These are phyloP conservation scores for Naganishia kalamii DNA, from an alignment of 768 basidiomycete genomes.

Conservation along the genomic window DNA sequence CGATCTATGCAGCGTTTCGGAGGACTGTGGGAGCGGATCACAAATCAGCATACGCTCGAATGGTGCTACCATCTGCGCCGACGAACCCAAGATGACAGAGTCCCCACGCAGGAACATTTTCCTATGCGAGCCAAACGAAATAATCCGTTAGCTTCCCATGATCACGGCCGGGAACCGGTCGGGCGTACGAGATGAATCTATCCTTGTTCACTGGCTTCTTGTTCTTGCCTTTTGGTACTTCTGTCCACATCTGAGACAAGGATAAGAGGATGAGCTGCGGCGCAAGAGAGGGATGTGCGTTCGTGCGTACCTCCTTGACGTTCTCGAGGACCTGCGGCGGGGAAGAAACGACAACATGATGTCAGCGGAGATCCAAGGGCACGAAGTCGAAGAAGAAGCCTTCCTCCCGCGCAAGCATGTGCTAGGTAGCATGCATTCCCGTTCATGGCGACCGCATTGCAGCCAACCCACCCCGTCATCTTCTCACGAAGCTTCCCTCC, in stretches of 20 bases:
- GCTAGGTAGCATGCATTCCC: too few species aligned
- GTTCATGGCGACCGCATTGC: too few species aligned
- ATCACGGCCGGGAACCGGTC: background rate
- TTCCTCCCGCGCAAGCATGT: too few species aligned
- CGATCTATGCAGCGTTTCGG: constrained; percentile 13
- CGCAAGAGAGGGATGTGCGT: background rate
- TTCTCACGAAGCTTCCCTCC: too few species aligned
- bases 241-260: constrained; percentile 87
- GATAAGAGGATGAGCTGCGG: background rate
- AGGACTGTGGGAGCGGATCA: constrained; percentile 5
- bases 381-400: background rate
- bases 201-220: constrained; percentile 99
- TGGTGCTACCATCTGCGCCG: background rate
- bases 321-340: constrained; percentile 31
- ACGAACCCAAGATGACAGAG: constrained; percentile 86
- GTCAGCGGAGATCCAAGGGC: background rate
- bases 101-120: constrained; percentile 98
- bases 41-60: background rate
- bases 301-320: constrained; percentile 31
- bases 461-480: too few species aligned
- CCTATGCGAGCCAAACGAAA: constrained; percentile 48
- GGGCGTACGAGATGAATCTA: constrained; percentile 66
- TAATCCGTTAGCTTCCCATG: background rate
- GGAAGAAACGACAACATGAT: background rate
- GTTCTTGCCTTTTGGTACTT: constrained; percentile 93